phyloP scores from a whole-genome alignment of 768 basidiomycete species.

The Termitomyces sp. region DNA sequence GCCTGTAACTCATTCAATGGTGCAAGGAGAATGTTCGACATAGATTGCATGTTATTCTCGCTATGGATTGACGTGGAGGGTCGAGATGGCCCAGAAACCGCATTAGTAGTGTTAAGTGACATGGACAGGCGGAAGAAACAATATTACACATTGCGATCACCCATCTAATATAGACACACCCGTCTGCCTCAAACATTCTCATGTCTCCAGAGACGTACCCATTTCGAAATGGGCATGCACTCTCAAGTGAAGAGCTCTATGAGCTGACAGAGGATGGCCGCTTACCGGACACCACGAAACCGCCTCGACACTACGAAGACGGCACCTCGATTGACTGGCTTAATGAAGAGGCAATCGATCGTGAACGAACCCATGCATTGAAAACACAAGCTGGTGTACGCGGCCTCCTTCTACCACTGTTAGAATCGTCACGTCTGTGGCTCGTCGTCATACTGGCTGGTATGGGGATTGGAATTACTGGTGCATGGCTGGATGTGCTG shows the following conservation, averaged over 20 bases:
- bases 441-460: conserved; percentile 63
- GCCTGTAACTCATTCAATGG: conserved; percentile 59
- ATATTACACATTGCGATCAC: neutral
- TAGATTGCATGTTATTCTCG: conserved; percentile 28
- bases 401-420: conserved; percentile 46
- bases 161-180: neutral
- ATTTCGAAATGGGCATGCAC: conserved; percentile 16
- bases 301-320: conserved; percentile 42
- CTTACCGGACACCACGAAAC: conserved; percentile 23
- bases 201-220: conserved; percentile 6
- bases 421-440: conserved; percentile 60
- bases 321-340: conserved; percentile 67
- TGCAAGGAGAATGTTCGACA: conserved; percentile 55
- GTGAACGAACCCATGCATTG: conserved; percentile 45
- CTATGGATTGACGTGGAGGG: neutral
- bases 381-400: conserved; percentile 48
- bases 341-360: conserved; percentile 58
- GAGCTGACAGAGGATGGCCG: conserved; percentile 41
- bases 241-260: conserved; percentile 34
- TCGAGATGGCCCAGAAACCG: conserved; percentile 8
- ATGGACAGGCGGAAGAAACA: conserved; percentile 1
- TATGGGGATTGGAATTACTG: conserved; percentile 59
- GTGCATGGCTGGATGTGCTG: conserved; percentile 68
- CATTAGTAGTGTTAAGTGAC: conserved; percentile 9
- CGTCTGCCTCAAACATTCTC: neutral